Percentiles rank a stretch among this genome's conserved stretches.
Evolutionary conservation across 192 early-diverging fungal species (phyloP).

Genomic region (Backusella tuberculispora): DNA sequence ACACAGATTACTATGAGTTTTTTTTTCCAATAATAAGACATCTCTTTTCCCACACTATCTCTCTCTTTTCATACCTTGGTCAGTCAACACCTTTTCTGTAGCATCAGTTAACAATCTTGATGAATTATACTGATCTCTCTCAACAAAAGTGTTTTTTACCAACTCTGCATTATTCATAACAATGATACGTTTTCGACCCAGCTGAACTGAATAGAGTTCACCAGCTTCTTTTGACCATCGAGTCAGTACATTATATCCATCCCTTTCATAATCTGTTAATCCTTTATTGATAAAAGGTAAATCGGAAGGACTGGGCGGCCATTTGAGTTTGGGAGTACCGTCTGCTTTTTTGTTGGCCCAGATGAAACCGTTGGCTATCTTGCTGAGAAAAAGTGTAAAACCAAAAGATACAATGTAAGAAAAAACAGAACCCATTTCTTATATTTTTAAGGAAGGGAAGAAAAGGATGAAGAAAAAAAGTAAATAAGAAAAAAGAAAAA

Average conservation of each 20-base stretch:
- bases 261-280: not conserved
- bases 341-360: slow-evolving; percentile 37
- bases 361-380: not conserved
- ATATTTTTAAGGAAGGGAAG: not conserved
- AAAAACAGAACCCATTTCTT: not conserved
- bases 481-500: not conserved
- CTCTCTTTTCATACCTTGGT: slow-evolving; percentile 23
- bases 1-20: not conserved
- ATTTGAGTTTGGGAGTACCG: slow-evolving; percentile 26
- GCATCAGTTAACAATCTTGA: slow-evolving; percentile 15
- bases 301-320: slow-evolving; percentile 24
- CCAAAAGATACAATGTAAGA: slow-evolving; percentile 8
- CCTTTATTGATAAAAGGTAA: slow-evolving; percentile 31
- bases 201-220: slow-evolving; percentile 21
- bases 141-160: slow-evolving; percentile 27
- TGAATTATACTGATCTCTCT: slow-evolving; percentile 36
- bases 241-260: slow-evolving; percentile 13
- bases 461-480: not conserved
- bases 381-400: not conserved
- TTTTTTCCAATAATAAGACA: not conserved
- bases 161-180: slow-evolving; percentile 27
- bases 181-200: slow-evolving; percentile 33
- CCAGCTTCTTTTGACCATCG: slow-evolving; percentile 33
- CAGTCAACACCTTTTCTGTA: slow-evolving; percentile 26
- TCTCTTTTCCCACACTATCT: not conserved